Evolutionary conservation across 306 rosid genomes (phyloP), one percentile per base, ranked within the genome.

Genomic region (Prunus davidiana): DNA sequence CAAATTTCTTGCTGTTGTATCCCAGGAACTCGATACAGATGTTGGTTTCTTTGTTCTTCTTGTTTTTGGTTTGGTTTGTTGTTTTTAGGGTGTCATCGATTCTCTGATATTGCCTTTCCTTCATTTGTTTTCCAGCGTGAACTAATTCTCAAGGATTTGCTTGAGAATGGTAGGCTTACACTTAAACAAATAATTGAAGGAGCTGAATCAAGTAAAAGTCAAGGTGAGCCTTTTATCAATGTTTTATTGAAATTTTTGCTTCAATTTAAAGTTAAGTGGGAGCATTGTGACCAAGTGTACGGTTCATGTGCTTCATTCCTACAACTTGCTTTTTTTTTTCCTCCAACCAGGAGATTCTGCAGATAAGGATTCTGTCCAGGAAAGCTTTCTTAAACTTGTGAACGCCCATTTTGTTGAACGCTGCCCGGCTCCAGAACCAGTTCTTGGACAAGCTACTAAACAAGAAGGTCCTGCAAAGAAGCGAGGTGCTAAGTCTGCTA

Each of bases 161-260:
- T 95, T 76, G 92, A 90, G 52, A 86, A 95, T 67, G 98, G 97
- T 14, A 89, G 98, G 77, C 97, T 92, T 74, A 88, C 87, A 14
- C 74, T 81, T 66, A 83, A 85, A 77, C 98, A 92, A 74, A 82
- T 92, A 75, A 80, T 82, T 77, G 97, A 90, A 43, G 84, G 95
- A 81, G 93, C 90, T 11, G 27, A 58, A 71, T 76, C 90, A 64
- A 81, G 75, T 64, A 86, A 83, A 82, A 77, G 80, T 72, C 84
- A 83, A 84, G 97, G 99, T 76, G 67, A 77, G 85, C 80, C 46
- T 76, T 56, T 71, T 75, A 22, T 34, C 46, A 20, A 24, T 47
- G 55, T 25, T 41, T 78, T 61, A 8, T 22, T 13, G n/a, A 25
- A 1, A 10, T n/a, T 66, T 62, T 28, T 63, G 67, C 5, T 63